phyloP scores from a whole-genome alignment of 345 rosid genomes.

The Rubroshorea leprosula region DNA sequence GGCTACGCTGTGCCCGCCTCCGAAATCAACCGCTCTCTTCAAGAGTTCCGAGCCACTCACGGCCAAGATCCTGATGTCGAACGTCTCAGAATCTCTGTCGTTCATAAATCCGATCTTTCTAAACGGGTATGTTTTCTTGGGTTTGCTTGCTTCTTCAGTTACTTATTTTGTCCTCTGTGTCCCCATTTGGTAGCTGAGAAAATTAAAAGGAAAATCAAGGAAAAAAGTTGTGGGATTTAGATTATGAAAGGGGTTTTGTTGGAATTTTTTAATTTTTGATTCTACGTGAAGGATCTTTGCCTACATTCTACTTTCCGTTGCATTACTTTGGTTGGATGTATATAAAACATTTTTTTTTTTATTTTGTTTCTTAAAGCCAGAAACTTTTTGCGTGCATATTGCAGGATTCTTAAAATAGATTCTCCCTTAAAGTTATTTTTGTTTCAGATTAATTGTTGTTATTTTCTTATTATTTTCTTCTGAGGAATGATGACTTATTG shows the following conservation, averaged over 20 bases:
- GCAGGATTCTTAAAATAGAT: neutral
- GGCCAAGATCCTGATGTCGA: slow-evolving; percentile 55
- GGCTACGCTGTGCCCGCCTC: slow-evolving; percentile 58
- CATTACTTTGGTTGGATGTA: slow-evolving; percentile 15
- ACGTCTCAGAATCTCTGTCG: slow-evolving; percentile 52
- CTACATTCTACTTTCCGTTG: neutral
- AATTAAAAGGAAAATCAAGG: neutral
- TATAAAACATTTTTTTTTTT: no score
- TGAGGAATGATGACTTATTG: neutral
- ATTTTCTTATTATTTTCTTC: neutral
- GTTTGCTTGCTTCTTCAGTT: neutral
- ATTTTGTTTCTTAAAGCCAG: neutral
- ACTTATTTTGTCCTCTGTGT: neutral
- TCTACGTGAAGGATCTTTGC: neutral
- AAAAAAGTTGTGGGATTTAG: no score
- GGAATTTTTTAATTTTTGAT: neutral
- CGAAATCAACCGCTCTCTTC: slow-evolving; percentile 61
- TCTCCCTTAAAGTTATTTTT: no score
- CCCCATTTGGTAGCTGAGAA: neutral
- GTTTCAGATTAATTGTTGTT: neutral
- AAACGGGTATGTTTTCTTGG: slow-evolving; percentile 41
- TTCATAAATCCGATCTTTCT: slow-evolving; percentile 45
- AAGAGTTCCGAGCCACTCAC: slow-evolving; percentile 51
- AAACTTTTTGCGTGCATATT: neutral
- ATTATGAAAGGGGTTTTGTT: no score